Conservation (phyloP, 768 basidiomycete genomes). For the Exsudoporus frostii region DNA sequence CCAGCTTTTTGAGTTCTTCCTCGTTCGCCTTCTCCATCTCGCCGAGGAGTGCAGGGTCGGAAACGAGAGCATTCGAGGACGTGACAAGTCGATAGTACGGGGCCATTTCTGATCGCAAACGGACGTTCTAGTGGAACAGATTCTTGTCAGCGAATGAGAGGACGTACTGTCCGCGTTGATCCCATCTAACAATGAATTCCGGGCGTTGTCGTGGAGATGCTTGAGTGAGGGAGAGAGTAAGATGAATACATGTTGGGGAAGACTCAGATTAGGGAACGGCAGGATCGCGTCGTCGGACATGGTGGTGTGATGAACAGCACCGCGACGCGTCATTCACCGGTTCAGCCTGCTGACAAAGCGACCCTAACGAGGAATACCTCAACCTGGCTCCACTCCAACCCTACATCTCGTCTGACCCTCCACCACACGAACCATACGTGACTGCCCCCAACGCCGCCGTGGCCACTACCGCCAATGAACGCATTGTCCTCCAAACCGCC, state of each 20-base stretch:
- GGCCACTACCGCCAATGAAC: slow-evolving; percentile 67
- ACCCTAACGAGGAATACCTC: no score
- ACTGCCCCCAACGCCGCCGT: slow-evolving; percentile 91
- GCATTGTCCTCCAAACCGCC: slow-evolving; percentile 85
- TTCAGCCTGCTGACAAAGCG: no score
- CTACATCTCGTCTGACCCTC: slow-evolving; percentile 88
- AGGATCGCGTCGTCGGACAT: slow-evolving; percentile 87
- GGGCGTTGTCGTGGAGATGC: slow-evolving; percentile 66
- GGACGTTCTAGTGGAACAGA: background rate
- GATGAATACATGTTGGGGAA: slow-evolving; percentile 77
- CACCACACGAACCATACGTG: slow-evolving; percentile 94
- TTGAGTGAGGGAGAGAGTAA: slow-evolving; percentile 60
- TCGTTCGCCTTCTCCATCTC: slow-evolving; percentile 54
- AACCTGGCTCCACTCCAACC: no score
- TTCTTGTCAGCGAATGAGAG: background rate
- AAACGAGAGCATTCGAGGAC: slow-evolving; percentile 41
- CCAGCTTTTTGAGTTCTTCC: slow-evolving; percentile 68
- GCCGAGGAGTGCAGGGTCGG: slow-evolving; percentile 36
- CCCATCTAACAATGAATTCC: slow-evolving; percentile 61
- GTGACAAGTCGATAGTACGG: slow-evolving; percentile 72
- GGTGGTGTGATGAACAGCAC: background rate
- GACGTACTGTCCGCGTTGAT: slow-evolving; percentile 66
- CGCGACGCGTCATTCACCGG: slow-evolving; percentile 27
- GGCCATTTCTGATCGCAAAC: slow-evolving; percentile 66
- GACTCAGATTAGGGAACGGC: slow-evolving; percentile 81